Base-by-base conservation (phyloP, 495 filamentous ascomycete species). In the Staphylotrichum tortipilum region DNA sequence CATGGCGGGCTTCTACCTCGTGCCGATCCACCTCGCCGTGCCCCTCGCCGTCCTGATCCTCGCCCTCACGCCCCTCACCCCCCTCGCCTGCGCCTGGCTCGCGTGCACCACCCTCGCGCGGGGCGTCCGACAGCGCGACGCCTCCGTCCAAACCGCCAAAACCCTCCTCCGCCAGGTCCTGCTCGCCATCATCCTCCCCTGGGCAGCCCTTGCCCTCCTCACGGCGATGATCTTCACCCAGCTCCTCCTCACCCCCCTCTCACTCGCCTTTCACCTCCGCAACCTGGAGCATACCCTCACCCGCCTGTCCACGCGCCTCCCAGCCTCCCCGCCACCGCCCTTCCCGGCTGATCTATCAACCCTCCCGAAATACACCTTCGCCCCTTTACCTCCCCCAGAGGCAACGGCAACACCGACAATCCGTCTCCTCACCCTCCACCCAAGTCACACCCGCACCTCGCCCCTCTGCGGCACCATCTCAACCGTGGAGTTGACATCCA, bases 21-120 rank as follows among this genome's bases (percentile, higher is more conserved):
- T 50, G n/a, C 53, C 49, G 9, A 28, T 48, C 19, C 44, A 41
- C 22, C 30, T 48, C 21, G 50, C 50, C 17, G 17, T 53, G 28
- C 19, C 44, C 7, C 50, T 53, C 44, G 42, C 44, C 11, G 2
- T 48, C 19, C 19, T 53, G 10, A 18, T 30, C 19, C 24, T 44
- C 19, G 7, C 9, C 28, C 15, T 48, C 36, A 42, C 30, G 9
- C 50, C 43, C 1, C 7, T 23, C 24, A 41, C 24, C 11, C 50
- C 44, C 8, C 4, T 35, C 26, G 21, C 29, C 17, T 50, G 47
- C 28, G 31, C 29, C 7, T 31, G 11, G 12, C 24, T 49, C 0
- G 14, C 21, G 8, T 3, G 26, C 24, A 29, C 30, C 33, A 12
- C 14, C 29, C 12, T 40, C 41, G 21, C 18, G 2, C 3, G 26